These are phyloP conservation scores for Pilatotrama ljubarskyi DNA, from an alignment of 768 basidiomycete genomes.

Conservation along the genomic window DNA sequence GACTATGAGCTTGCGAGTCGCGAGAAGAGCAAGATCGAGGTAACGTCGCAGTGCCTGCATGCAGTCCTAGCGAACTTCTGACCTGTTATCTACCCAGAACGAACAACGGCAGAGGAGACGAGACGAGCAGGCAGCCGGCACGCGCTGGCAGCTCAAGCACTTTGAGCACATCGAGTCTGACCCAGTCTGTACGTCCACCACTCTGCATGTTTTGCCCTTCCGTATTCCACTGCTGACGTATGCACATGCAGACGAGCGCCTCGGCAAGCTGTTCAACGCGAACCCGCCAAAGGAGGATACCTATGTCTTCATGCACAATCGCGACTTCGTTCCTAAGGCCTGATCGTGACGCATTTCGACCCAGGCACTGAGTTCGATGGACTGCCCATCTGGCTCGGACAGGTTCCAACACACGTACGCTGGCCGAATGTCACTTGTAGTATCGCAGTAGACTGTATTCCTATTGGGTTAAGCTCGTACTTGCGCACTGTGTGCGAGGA, in stretches of 20 bases:
- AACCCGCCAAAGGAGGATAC: constrained; percentile 72
- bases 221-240: neutral
- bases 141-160: constrained; percentile 74
- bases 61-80: neutral
- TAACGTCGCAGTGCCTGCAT: constrained; percentile 31
- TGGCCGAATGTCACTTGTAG: neutral
- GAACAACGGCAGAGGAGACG: constrained; percentile 87
- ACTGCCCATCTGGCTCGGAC: neutral
- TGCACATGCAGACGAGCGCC: constrained; percentile 54
- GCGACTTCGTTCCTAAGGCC: constrained; percentile 5
- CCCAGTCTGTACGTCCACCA: constrained; percentile 57
- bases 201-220: neutral
- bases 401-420: neutral
- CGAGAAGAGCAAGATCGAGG: constrained; percentile 93
- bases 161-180: constrained; percentile 73
- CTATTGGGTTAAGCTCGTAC: neutral
- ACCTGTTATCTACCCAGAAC: constrained; percentile 51
- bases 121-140: constrained; percentile 75
- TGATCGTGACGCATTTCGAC: neutral
- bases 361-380: no score
- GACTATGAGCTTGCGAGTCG: constrained; percentile 89
- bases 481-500: neutral
- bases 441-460: constrained; percentile 7
- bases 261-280: constrained; percentile 62
- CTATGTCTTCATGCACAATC: constrained; percentile 59